Conservation (phyloP, 2,329 filamentous ascomycete genomes). For the Tolypocladium album region DNA sequence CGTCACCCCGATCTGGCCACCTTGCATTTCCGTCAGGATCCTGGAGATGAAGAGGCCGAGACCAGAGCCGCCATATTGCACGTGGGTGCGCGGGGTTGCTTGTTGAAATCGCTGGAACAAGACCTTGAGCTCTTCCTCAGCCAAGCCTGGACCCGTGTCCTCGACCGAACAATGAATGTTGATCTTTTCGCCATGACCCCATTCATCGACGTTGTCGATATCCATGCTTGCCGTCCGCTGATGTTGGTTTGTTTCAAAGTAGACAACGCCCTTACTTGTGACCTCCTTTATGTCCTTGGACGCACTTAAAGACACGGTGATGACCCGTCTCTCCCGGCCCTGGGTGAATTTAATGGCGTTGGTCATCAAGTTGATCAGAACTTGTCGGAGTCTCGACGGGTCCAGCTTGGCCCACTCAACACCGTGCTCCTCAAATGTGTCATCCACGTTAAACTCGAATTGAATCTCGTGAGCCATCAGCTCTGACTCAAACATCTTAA, state of each 20-base stretch:
- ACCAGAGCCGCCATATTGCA: slow-evolving; percentile 61
- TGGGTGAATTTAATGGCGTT: slow-evolving; percentile 58
- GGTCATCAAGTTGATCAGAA: slow-evolving; percentile 66
- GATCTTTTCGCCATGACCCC: slow-evolving; percentile 61
- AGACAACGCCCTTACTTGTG: slow-evolving; percentile 28
- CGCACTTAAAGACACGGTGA: slow-evolving; percentile 55
- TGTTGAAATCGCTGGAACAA: slow-evolving; percentile 61
- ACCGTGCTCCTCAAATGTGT: slow-evolving; percentile 52
- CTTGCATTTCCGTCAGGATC: slow-evolving; percentile 65
- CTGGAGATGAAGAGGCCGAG: slow-evolving; percentile 67
- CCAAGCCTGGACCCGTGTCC: slow-evolving; percentile 60
- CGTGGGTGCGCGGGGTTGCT: slow-evolving; percentile 57
- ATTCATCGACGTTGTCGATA: slow-evolving; percentile 47
- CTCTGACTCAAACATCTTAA: slow-evolving; percentile 75
- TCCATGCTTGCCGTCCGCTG: slow-evolving; percentile 23
- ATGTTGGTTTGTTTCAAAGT: slow-evolving; percentile 34
- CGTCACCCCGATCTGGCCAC: slow-evolving; percentile 64
- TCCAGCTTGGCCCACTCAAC: slow-evolving; percentile 67
- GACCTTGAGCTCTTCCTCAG: slow-evolving; percentile 52
- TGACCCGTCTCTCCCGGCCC: slow-evolving; percentile 45
- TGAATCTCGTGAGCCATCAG: slow-evolving; percentile 61
- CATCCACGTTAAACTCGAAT: slow-evolving; percentile 57
- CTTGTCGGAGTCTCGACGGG: slow-evolving; percentile 62
- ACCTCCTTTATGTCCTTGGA: slow-evolving; percentile 39
- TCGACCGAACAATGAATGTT: slow-evolving; percentile 63